A percentile compares a stretch with the other conserved stretches of the same genome.
Conservation (phyloP, 2,329 filamentous ascomycete species). For the Leptographium lundbergii region DNA sequence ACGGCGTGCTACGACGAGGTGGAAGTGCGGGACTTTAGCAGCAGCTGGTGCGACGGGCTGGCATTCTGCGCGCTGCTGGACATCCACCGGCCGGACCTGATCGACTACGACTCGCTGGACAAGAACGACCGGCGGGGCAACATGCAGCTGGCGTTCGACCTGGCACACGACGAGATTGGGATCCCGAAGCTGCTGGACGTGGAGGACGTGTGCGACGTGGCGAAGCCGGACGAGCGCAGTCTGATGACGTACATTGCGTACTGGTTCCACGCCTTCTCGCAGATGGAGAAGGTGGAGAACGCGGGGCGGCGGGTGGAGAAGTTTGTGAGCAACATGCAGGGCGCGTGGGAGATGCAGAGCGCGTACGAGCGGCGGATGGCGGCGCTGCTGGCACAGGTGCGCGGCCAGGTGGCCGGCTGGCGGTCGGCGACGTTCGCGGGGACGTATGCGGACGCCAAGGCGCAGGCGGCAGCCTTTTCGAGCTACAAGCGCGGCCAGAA, state of each 20-base stretch:
- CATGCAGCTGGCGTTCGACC: slow-evolving; percentile 96
- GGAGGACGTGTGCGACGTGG: slow-evolving; percentile 93
- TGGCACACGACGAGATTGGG: slow-evolving; percentile 89
- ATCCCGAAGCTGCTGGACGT: slow-evolving; percentile 94
- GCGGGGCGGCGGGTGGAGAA: slow-evolving; percentile 93
- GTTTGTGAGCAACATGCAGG: slow-evolving; percentile 97
- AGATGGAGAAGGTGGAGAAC: slow-evolving; percentile 98
- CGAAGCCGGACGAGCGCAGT: slow-evolving; percentile 88
- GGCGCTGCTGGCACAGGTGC: slow-evolving; percentile 63
- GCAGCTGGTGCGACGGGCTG: slow-evolving; percentile 93
- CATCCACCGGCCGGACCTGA: slow-evolving; percentile 92
- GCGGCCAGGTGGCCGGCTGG: slow-evolving; percentile 64
- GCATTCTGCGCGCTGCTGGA: slow-evolving; percentile 94
- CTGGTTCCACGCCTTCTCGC: slow-evolving; percentile 99
- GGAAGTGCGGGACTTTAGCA: slow-evolving; percentile 86
- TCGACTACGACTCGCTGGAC: slow-evolving; percentile 90
- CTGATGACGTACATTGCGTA: slow-evolving; percentile 99
- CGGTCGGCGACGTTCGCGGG: slow-evolving; percentile 72
- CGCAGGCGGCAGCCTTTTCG: slow-evolving; percentile 68
- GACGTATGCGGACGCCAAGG: slow-evolving; percentile 85
- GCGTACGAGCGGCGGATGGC: slow-evolving; percentile 87
- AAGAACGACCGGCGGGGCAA: slow-evolving; percentile 91
- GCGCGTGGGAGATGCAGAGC: slow-evolving; percentile 98
- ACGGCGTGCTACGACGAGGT: slow-evolving; percentile 98
- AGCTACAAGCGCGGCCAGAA: slow-evolving; percentile 87